These are phyloP conservation scores for Phytophthora fragariaefolia DNA, from an alignment of 352 stramenopile genomes.

Conservation along the genomic window DNA sequence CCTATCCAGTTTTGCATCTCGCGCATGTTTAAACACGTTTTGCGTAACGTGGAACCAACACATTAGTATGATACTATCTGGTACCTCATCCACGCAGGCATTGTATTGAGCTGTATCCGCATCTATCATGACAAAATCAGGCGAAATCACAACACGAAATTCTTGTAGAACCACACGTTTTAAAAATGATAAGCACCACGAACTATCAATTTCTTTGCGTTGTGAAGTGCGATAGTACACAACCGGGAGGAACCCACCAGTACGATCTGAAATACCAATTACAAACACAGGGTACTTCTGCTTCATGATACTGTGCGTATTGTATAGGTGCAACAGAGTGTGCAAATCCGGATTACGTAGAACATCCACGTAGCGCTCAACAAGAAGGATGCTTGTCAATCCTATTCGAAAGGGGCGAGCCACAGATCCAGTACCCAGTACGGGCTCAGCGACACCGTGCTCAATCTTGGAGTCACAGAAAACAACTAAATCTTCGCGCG, in stretches of 20 bases:
- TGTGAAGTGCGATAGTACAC: conserved; percentile 8
- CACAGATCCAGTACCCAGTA: background rate
- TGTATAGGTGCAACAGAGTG: background rate
- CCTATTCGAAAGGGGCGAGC: background rate
- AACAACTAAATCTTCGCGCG: background rate
- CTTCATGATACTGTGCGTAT: conserved; percentile 5
- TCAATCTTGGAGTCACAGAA: background rate
- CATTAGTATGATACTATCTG: no score
- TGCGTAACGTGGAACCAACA: background rate
- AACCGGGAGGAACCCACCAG: conserved; percentile 1
- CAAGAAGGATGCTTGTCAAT: background rate
- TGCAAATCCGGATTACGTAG: background rate
- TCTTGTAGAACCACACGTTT: background rate
- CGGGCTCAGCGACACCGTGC: background rate
- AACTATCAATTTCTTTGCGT: conserved; percentile 1
- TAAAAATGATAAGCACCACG: background rate
- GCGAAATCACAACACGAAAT: background rate
- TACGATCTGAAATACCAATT: conserved; percentile 4
- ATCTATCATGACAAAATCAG: background rate
- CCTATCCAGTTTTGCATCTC: no score
- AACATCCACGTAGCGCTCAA: background rate
- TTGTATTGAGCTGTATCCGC: background rate
- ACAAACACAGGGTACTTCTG: conserved; percentile 13
- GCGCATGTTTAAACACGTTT: no score
- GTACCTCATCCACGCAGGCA: background rate